Evolutionary conservation across 768 basidiomycete genomes (phyloP).

Genomic region (Auriscalpium vulgare): DNA sequence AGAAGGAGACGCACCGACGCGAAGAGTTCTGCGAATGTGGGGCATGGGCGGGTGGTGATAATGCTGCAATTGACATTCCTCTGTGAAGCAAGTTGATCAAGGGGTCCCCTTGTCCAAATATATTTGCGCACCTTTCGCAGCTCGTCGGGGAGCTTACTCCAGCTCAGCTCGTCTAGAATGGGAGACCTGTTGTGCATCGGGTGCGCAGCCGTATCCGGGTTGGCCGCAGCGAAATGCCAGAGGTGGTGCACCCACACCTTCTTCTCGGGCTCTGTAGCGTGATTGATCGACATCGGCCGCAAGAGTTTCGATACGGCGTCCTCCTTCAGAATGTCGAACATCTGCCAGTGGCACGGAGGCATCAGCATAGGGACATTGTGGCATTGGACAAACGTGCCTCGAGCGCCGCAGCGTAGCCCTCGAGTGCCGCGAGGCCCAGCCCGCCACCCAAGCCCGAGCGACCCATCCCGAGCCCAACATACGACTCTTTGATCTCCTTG

Average conservation of each 20-base stretch:
- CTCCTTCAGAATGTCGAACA: slow-evolving; percentile 12
- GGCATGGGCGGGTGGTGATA: slow-evolving; percentile 9
- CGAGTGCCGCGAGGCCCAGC: slow-evolving; percentile 14
- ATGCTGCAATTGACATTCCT: slow-evolving; percentile 12
- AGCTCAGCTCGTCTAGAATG: slow-evolving; percentile 11
- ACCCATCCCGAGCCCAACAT: slow-evolving; percentile 13
- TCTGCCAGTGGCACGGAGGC: slow-evolving; percentile 1
- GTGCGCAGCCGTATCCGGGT: slow-evolving; percentile 10
- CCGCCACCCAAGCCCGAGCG: slow-evolving; percentile 9
- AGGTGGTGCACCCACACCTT: slow-evolving; percentile 8
- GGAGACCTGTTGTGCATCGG: slow-evolving; percentile 8
- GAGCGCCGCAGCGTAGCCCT: slow-evolving; percentile 14
- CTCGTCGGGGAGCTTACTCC: slow-evolving; percentile 9
- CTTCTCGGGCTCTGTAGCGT: slow-evolving; percentile 3
- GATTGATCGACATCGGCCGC: slow-evolving; percentile 2
- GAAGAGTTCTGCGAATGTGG: slow-evolving; percentile 9
- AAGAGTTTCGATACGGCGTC: slow-evolving; percentile 6
- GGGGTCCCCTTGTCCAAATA: neutral
- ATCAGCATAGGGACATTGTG: neutral
- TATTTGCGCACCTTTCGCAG: slow-evolving; percentile 7
- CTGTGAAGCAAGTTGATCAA: slow-evolving; percentile 2
- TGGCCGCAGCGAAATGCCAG: slow-evolving; percentile 14
- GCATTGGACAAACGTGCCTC: slow-evolving; percentile 4
- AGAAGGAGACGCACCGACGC: slow-evolving; percentile 8
- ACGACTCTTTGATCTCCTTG: slow-evolving; percentile 13